Evolutionary conservation across 148 eudicot genomes (phyloP).

Genomic region (Cornus suecica): DNA sequence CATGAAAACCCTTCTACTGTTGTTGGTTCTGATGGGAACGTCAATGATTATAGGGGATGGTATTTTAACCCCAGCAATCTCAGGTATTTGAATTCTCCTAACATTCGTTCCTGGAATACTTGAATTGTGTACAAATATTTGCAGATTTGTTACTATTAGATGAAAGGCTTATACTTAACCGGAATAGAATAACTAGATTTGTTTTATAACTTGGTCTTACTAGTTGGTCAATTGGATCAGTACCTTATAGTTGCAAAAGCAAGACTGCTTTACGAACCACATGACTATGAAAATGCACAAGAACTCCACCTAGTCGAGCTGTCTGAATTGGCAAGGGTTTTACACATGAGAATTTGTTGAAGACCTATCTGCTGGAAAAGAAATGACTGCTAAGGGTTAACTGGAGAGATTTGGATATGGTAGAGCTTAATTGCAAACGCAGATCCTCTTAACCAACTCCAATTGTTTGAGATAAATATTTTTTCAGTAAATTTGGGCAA

Average conservation of each 20-base stretch:
- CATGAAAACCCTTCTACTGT: conserved; percentile 62
- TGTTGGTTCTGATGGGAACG: conserved; percentile 86
- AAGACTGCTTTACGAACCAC: not conserved
- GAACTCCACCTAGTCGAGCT: not conserved
- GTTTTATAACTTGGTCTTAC: too few relatives aligned
- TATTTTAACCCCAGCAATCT: conserved; percentile 93
- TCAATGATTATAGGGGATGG: conserved; percentile 97
- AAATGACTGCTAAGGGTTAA: not conserved
- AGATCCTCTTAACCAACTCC: too few relatives aligned
- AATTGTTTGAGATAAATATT: too few relatives aligned
- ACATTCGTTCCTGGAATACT: not conserved
- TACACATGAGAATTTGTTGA: not conserved
- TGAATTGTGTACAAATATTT: not conserved
- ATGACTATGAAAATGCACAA: not conserved
- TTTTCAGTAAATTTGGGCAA: not conserved
- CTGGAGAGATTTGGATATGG: not conserved
- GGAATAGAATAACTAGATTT: too few relatives aligned
- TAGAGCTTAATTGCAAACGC: not conserved
- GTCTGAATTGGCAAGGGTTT: not conserved
- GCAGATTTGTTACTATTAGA: not conserved
- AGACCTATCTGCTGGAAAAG: not conserved
- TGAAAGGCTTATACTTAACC: not conserved
- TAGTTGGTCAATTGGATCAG: too few relatives aligned
- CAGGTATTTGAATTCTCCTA: conserved; percentile 46
- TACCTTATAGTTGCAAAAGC: not conserved